Evolutionary conservation across 192 early-diverging fungal genomes (phyloP).

Genomic region (Gorgonomyces haynaldii): DNA sequence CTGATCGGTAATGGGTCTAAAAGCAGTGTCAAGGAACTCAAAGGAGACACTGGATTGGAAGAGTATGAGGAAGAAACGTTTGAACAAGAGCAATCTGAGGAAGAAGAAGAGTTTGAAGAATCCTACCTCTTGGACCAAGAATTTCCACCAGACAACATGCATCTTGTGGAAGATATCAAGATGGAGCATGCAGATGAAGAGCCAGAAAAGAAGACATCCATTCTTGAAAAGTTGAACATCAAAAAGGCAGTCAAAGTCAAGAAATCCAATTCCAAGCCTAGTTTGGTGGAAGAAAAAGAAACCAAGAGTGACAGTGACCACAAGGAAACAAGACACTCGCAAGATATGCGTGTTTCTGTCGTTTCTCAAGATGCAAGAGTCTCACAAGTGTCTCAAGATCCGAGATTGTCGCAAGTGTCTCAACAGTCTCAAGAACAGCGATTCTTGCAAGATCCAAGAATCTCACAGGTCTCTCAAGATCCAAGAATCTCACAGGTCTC

Average conservation of each 20-base stretch:
- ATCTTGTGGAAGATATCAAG: constrained; percentile 16
- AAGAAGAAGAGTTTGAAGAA: constrained; percentile 17
- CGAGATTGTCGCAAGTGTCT: background rate
- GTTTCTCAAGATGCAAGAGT: too few species aligned
- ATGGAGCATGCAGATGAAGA: constrained; percentile 1
- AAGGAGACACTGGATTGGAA: constrained; percentile 19
- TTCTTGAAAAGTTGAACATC: constrained; percentile 13
- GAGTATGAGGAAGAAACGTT: constrained; percentile 8
- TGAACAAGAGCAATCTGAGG: constrained; percentile 13
- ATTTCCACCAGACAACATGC: constrained; percentile 24
- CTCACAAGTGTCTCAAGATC: background rate
- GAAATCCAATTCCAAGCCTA: too few species aligned
- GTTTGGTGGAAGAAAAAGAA: too few species aligned
- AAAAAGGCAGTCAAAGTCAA: constrained; percentile 3
- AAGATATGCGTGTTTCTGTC: too few species aligned
- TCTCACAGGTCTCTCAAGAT: too few species aligned
- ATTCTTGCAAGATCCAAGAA: too few species aligned
- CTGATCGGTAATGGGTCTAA: constrained; percentile 55
- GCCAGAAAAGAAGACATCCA: constrained; percentile 9
- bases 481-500: background rate
- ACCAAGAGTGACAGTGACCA: too few species aligned
- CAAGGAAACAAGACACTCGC: too few species aligned
- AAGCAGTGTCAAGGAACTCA: constrained; percentile 48
- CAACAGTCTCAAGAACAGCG: too few species aligned
- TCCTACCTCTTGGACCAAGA: constrained; percentile 24